These are phyloP conservation scores for Globomyces pollinis-pini DNA, from an alignment of 192 early-diverging fungal species.

Conservation along the genomic window DNA sequence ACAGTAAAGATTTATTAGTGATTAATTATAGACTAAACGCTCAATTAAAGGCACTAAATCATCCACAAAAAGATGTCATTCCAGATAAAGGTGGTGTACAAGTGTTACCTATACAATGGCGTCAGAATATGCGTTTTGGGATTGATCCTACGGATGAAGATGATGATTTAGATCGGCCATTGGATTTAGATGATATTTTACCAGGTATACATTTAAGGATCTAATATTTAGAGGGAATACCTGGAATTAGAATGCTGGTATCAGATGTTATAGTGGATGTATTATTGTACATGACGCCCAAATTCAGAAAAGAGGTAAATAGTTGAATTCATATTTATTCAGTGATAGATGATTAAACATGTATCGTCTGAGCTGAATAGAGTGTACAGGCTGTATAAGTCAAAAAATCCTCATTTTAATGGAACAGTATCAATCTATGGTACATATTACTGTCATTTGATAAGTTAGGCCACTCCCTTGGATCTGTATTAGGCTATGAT, in stretches of 20 bases:
- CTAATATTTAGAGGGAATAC: conserved; percentile 82
- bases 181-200: conserved; percentile 68
- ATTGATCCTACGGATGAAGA: conserved; percentile 51
- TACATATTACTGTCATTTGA: no score
- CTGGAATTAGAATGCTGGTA: conserved; percentile 68
- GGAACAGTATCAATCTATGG: conserved; percentile 71
- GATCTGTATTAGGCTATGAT: conserved; percentile 70
- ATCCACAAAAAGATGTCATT: conserved; percentile 21
- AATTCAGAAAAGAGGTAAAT: conserved; percentile 69
- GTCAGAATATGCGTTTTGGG: conserved; percentile 70
- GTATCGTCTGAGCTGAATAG: conserved; percentile 70
- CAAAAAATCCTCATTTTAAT: conserved; percentile 69
- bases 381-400: conserved; percentile 62
- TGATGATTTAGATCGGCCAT: conserved; percentile 45
- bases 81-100: conserved; percentile 51
- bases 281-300: conserved; percentile 77
- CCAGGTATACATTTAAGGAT: no score
- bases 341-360: conserved; percentile 70
- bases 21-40: neutral
- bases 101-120: conserved; percentile 76
- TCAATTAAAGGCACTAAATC: conserved; percentile 8
- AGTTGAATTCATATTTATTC: no score
- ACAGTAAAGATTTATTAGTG: neutral
- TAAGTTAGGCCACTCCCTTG: conserved; percentile 77
- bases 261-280: conserved; percentile 81